A percentile compares a stretch with the other conserved stretches of the same genome.
phyloP scores from a whole-genome alignment of 148 eudicot species.

The Nepenthes mirabilis region DNA sequence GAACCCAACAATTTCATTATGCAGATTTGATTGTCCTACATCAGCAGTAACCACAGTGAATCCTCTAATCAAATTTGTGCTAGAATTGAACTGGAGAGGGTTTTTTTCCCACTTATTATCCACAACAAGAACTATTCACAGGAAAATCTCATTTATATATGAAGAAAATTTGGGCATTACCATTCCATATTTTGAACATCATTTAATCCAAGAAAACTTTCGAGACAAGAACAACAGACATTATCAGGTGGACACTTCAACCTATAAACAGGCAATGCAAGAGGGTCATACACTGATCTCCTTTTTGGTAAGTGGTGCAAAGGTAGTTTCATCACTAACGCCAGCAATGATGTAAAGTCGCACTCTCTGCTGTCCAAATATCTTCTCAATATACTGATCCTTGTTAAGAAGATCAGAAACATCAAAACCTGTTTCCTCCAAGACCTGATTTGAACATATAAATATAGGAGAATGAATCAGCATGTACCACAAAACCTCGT shows the following conservation, averaged over 20 bases:
- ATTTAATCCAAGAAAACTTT: neutral
- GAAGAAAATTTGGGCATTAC: too few species aligned
- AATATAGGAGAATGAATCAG: neutral
- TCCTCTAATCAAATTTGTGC: too few species aligned
- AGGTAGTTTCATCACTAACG: slow-evolving; percentile 68
- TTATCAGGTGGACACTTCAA: neutral
- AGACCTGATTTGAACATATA: slow-evolving; percentile 43
- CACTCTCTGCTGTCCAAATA: slow-evolving; percentile 94
- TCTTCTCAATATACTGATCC: slow-evolving; percentile 74
- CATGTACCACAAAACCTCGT: too few species aligned
- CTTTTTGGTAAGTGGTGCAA: slow-evolving; percentile 93
- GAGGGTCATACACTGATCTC: slow-evolving; percentile 79
- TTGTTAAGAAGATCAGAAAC: slow-evolving; percentile 72
- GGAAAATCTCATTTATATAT: too few species aligned
- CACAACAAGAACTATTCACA: too few species aligned
- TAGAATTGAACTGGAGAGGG: too few species aligned
- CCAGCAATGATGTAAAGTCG: slow-evolving; percentile 89
- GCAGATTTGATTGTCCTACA: too few species aligned
- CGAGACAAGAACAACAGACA: neutral
- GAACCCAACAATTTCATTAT: too few species aligned
- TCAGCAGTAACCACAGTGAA: too few species aligned
- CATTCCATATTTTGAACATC: too few species aligned
- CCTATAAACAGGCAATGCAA: slow-evolving; percentile 1
- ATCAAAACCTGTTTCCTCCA: slow-evolving; percentile 98
- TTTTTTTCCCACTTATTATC: too few species aligned